These are phyloP conservation scores for Tremella fuciformis DNA, from an alignment of 768 basidiomycete species.

Conservation along the genomic window DNA sequence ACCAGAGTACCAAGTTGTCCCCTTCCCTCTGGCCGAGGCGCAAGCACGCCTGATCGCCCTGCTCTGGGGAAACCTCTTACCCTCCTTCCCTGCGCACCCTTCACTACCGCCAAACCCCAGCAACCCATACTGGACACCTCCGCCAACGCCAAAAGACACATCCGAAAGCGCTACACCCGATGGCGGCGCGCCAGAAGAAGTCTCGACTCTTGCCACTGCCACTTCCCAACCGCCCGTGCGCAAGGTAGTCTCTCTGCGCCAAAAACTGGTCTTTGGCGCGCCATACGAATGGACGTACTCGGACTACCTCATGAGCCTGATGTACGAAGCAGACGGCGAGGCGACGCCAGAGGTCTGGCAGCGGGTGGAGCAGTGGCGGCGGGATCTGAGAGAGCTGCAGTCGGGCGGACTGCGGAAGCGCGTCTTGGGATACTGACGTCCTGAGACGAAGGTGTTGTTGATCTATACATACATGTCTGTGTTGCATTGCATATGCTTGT, in stretches of 20 bases:
- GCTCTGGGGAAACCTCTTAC: conserved; percentile 44
- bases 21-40: conserved; percentile 73
- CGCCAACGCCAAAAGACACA: conserved; percentile 12
- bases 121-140: conserved; percentile 31
- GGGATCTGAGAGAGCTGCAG: conserved; percentile 24
- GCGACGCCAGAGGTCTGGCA: conserved; percentile 4
- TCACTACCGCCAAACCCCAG: conserved; percentile 30
- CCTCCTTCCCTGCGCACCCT: conserved; percentile 34
- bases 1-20: conserved; percentile 58
- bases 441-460: not conserved
- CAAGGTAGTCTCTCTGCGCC: conserved; percentile 28
- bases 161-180: conserved; percentile 3
- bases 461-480: not conserved
- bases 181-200: not conserved
- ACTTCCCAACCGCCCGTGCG: conserved; percentile 9
- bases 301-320: conserved; percentile 44
- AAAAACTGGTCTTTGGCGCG: conserved; percentile 43
- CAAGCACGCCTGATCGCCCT: conserved; percentile 60
- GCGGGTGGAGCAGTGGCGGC: conserved; percentile 39
- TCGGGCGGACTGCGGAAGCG: conserved; percentile 36
- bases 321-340: conserved; percentile 30
- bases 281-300: conserved; percentile 47
- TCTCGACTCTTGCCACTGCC: not conserved
- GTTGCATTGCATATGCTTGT: not conserved
- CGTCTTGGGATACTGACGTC: conserved; percentile 40